Percentiles rank a stretch among this genome's conserved stretches.
Evolutionary conservation across 257 asterid genomes (phyloP).

Genomic region (Solanum virginianum): DNA sequence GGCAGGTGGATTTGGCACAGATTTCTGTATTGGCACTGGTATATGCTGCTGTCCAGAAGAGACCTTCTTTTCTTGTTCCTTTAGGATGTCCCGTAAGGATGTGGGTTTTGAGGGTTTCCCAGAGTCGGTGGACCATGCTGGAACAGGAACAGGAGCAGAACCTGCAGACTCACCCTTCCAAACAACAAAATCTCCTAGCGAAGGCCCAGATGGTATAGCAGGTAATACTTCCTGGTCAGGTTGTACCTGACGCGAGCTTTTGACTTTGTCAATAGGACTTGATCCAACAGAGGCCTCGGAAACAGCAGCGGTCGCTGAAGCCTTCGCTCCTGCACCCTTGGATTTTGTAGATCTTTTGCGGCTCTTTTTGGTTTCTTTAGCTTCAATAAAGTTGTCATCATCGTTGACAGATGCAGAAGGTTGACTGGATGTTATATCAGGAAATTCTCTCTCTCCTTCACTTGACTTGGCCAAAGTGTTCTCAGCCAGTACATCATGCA

Average conservation of each 20-base stretch:
- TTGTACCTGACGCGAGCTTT: conserved; percentile 41
- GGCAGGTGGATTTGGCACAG: conserved; percentile 41
- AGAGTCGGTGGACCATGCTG: conserved; percentile 85
- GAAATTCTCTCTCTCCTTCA: conserved; percentile 33
- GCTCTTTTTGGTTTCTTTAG: conserved; percentile 83
- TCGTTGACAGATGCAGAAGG: conserved; percentile 21
- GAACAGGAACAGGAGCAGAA: conserved; percentile 39
- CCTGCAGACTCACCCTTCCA: conserved; percentile 76
- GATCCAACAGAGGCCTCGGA: conserved; percentile 44
- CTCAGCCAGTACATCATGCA: conserved; percentile 58
- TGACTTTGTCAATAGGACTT: conserved; percentile 53
- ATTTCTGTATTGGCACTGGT: conserved; percentile 53
- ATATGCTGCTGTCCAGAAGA: conserved; percentile 24
- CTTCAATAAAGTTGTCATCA: conserved; percentile 68
- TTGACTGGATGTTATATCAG: conserved; percentile 14
- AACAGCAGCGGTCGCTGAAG: conserved; percentile 21
- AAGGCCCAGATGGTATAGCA: conserved; percentile 80
- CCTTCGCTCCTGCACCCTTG: conserved; percentile 54
- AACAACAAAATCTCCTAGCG: conserved; percentile 83
- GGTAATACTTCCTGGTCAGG: conserved; percentile 63
- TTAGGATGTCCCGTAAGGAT: conserved; percentile 82
- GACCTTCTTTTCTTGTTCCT: conserved; percentile 63
- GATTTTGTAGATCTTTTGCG: conserved; percentile 84
- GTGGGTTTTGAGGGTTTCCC: conserved; percentile 57
- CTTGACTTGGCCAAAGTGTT: conserved; percentile 18